Base-by-base conservation (phyloP, 495 filamentous ascomycete species). In the Aspergillus biplanus region DNA sequence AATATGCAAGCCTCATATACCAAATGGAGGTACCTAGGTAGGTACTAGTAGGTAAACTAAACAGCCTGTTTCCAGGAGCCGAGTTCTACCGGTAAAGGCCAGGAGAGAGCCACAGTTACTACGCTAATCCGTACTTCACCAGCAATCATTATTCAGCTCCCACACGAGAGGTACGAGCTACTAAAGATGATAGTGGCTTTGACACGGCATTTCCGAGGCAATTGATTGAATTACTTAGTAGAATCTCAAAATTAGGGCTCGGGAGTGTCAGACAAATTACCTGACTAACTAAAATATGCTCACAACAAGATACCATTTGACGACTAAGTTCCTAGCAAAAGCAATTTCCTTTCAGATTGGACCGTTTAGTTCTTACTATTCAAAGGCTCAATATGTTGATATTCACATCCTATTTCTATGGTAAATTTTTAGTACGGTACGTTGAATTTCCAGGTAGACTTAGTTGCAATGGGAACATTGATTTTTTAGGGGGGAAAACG, bases 1-100 rank as follows among this genome's bases (percentile, higher is more conserved):
- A 54, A n/a, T 13, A 27, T 54, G 52, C 52, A 54, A 54, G 52
- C 52, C 52, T 54, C 21, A 3, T 34, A 18, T 50, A n/a, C 11
- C 21, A 50, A 50, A 50, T 7, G 47, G 16, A 50, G 27, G 27
- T 9, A 49, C 21, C 21, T 27, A 27, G n/a, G 21, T 6, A 49
- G 8, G 4, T 18, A 16, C 37, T 42, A 49, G 21, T 21, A 49
- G 47, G 9, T 21, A 49, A 21, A 44, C 8, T 44, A 44, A 44
- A 44, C 8, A 44, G 21, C 21, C 21, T 27, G 21, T 15, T 11
- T 44, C 8, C 39, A 44, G 39, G 8, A 11, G 11, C 39, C 39
- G 39, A 44, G 39, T 44, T 15, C 39, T 44, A 44, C n/a, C 39
- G n/a, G 39, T 4, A 44, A 12, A 15, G n/a, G 8, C 39, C 39